Conservation (phyloP, 2,329 filamentous ascomycete species). For the Ophiosphaerella korrae region DNA sequence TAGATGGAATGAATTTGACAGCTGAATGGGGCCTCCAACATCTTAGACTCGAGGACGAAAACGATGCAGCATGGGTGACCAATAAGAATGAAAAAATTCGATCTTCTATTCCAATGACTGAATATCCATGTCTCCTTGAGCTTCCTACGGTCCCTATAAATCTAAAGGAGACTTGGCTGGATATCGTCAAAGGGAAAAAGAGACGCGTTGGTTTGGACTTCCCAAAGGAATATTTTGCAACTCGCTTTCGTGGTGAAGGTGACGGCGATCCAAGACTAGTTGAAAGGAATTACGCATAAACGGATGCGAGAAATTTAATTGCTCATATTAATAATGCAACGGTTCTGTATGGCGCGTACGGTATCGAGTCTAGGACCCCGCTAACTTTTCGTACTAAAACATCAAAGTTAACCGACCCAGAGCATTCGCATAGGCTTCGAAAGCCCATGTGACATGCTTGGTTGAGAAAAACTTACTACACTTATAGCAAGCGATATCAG, state of each 20-base stretch:
- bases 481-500: no score
- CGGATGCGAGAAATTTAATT: no score
- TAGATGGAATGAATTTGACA: background rate
- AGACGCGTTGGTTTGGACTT: background rate
- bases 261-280: background rate
- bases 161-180: background rate
- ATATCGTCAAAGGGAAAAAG: background rate
- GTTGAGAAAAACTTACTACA: no score
- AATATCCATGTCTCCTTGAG: background rate
- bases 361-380: no score
- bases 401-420: no score
- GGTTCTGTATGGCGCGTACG: no score
- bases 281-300: background rate
- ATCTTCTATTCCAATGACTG: background rate
- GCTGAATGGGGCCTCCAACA: background rate
- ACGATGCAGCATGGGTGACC: background rate
- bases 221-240: background rate
- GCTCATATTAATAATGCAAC: no score
- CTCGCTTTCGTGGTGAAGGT: background rate
- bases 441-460: no score
- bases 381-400: no score
- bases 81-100: slow-evolving; percentile 1
- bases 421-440: no score
- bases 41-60: background rate
- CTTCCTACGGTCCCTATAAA: background rate